Base-by-base conservation (phyloP, 768 basidiomycete genomes). In the Rhodocollybia butyracea region DNA sequence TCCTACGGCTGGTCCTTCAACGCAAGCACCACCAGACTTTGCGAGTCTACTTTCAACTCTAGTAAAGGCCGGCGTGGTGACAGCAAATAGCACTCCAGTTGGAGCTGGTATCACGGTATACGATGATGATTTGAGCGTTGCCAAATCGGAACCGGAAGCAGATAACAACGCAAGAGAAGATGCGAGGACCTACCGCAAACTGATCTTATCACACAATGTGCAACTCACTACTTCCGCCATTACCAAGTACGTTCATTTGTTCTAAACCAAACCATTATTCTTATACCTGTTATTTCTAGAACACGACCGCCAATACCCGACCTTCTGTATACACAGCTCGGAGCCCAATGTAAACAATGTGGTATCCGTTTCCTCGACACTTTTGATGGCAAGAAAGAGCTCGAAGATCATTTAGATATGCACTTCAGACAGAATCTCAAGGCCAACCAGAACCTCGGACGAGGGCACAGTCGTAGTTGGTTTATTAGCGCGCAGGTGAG, bases 371-470 rank as follows among this genome's bases (percentile, higher is more conserved):
- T 95, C 70, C 74, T 88, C 46, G 90, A 91, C 61, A 84, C 81
- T 29, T 66, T 73, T 26, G 63, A 75, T 51, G 94, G 91, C 57
- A 91, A 87, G 73, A 87, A 84, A 66, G 77, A 73, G 36, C 80
- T 94, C 77, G 83, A 95, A 62, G 83, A 86, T 56, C 97, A 99
- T 66, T 79, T 98, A 63, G 96, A 99, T 68, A 89, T 91, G 88
- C 96, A 99, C 70, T 98, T 97, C 73, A 80, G 86, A 67, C 89
- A 96, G 67, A 98, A 98, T 65, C 82, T 88, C 57, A 90, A 89
- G 68, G 85, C 86, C 26, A 85, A 77, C 63, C 87, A 89, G 68
- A 86, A 84, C 39, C 71, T 82, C 17, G 93, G 91, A 0, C 81
- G 96, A 57, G 94, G 93, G 34, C 87, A 94, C 61, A 91, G 88